A percentile compares a stretch with the other conserved stretches of the same genome.
Evolutionary conservation across 495 filamentous ascomycete species (phyloP).

Genomic region (Thozetella sp.): DNA sequence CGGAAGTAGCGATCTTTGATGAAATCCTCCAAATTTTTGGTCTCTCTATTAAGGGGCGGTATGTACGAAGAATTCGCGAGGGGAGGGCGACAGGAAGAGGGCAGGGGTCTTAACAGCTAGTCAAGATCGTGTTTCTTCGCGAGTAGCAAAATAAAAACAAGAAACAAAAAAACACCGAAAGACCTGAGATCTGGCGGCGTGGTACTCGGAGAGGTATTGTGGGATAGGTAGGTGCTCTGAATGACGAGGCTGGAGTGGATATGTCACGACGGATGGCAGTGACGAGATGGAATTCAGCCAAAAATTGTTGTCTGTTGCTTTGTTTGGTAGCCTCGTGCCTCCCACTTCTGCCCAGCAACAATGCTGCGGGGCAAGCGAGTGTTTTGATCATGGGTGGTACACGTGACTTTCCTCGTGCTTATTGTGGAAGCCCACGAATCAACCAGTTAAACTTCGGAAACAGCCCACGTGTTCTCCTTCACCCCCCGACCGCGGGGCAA

Average conservation of each 20-base stretch:
- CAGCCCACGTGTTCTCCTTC: constrained; percentile 18
- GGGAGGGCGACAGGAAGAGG: too few species aligned
- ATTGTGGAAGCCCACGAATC: not conserved
- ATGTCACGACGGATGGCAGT: not conserved
- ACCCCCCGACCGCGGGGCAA: not conserved
- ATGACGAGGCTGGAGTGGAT: not conserved
- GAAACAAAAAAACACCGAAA: too few species aligned
- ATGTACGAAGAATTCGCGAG: constrained; percentile 1
- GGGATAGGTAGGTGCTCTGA: not conserved
- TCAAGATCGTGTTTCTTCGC: too few species aligned
- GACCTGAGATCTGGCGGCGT: too few species aligned
- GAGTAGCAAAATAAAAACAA: too few species aligned
- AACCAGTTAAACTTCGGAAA: constrained; percentile 16
- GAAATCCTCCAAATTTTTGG: too few species aligned
- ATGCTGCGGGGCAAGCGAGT: constrained; percentile 4
- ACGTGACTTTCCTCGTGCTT: not conserved
- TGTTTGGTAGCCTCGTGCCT: constrained; percentile 1
- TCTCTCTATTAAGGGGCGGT: not conserved
- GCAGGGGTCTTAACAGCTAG: too few species aligned
- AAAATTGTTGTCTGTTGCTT: not conserved
- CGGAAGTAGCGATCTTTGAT: not conserved
- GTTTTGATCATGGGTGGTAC: not conserved
- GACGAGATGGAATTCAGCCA: not conserved
- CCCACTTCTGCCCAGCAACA: not conserved
- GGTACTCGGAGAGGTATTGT: too few species aligned